Evolutionary conservation across 139 green algal species (phyloP), one percentile per base, ranked within the genome.

Genomic region (Tetradesmus lagerheimii): DNA sequence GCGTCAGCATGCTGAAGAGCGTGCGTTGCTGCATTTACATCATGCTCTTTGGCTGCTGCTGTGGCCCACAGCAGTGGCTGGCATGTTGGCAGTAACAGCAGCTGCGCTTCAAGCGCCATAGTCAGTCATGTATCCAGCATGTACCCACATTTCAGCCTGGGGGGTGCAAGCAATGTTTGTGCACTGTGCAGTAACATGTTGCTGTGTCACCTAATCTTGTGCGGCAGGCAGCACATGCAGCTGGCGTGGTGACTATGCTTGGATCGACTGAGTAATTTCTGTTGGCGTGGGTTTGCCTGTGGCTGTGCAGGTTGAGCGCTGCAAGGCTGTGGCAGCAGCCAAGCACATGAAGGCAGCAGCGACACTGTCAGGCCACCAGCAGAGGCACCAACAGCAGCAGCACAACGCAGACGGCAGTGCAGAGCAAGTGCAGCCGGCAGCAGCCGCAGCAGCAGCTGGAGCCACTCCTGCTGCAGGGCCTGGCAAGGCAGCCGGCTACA

Each of bases 401-500:
- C 43, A 45, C 16, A 35, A 37, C 5, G 8, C 80, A 86, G 45
- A 47, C 45, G 53, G 34, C 74, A 41, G 66, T 45, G 31, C 67
- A 35, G 87, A 64, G 38, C 62, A 14, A 66, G 31, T 41, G 31
- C 50, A 79, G n/a, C 57, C 50, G 20, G 77, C 75, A 80, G 78
- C 80, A 75, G 76, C 88, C 5, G 67, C 75, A 80, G 75, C 75
- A 80, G 75, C 75, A 80, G 75, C 11, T 18, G 78, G 25, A 35
- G 18, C 11, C 35, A 67, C 9, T 35, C 29, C 34, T 16, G 29
- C 16, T 43, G 47, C 16, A 3, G 47, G 78, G 4, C 84, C 89
- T 1, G 84, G 86, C 50, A 96, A 97, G 86, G 92, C 91, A 5
- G 82, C 93, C 0, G 96, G 96, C n/a, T 98, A 98, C 91, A 91